Base-by-base conservation (phyloP, 2,329 filamentous ascomycete genomes). In the Fusarium clavum region DNA sequence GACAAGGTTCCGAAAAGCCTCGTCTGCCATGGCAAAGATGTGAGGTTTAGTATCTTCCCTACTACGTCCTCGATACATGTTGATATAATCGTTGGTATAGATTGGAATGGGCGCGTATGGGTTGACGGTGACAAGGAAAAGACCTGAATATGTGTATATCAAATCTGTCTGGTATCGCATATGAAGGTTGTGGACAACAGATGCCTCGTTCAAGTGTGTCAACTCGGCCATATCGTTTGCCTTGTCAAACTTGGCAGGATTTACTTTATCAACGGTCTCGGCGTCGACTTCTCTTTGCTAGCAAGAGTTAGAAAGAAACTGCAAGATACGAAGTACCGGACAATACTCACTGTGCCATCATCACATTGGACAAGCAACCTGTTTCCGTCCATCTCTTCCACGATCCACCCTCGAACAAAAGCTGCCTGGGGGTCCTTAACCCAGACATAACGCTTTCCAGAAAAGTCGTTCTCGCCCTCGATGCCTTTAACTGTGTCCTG, bases 221-320 rank as follows among this genome's bases (percentile, higher is more conserved):
- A 99, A 87, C 80, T 99, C 96, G 25, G 97, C 96, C 96, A 99
- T 99, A 81, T 99, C 97, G 83, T 97, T 94, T 70, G 95, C 95
- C 82, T 98, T 99, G 87, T 99, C 96, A 83, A 99, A 99, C 80
- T 99, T 99, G 77, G 95, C 95, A 48, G 96, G 96, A 81, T 99
- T 99, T 84, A 99, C 97, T 82, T 98, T 98, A 85, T 99, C 97
- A 73, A 98, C 94, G 75, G 90, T 92, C 75, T 98, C 94, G 54
- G 88, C 83, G 72, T 95, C 91, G 53, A 96, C 91, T 77, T 97
- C 92, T 73, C 94, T 91, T 89, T 97, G 94, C 90, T 96, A 72
- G 29, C 12, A 32, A 32, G 3, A 13, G 64, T 80, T 52, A 79
- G 74, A 53, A 25, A 25, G 38, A 32, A 29, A 29, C 10, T 14